Base-by-base conservation (phyloP, 1,284 basidiomycete genomes). In the Xerocomus minutiporus region DNA sequence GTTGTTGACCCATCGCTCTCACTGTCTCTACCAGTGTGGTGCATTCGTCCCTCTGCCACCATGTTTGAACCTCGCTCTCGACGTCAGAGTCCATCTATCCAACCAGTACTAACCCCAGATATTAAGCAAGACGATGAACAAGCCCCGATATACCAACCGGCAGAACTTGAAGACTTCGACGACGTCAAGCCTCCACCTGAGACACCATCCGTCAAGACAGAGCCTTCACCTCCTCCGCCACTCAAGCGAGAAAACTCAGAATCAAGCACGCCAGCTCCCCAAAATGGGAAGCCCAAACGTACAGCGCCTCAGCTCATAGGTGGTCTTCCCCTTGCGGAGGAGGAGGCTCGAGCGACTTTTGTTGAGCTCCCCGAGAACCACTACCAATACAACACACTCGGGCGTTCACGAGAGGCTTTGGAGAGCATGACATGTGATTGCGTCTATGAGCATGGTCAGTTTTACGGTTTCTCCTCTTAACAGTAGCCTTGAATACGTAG, bases 381-480 rank as follows among this genome's bases (percentile, higher is more conserved):
- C 61, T 97, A 98, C 68, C 91, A 96, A 75, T 88, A 87, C 71
- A 87, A 88, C 66, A 82, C 86, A 39, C 75, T 99, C 50, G 97
- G 97, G 11, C 80, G 84, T 61, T 92, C 89, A 44, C 84, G 88
- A 66, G 93, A 95, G 71, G 83, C 88, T 53, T 80, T 91, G 63
- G 94, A 97, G 74, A 88, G 91, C 71, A 93, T 93, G 87, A 84
- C 86, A 40, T 97, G 94, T 75, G 94, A 97, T 68, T 97, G 94
- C 73, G 73, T 75, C 52, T 93, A 85, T 70, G 83, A 88, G 55
- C 81, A 80, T 68, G 86, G 93, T 96, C 71, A 78, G 88, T 66
- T 43, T 51, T 35, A 48, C 9, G 50, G 40, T 57, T 54, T 25
- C 50, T 58, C 53, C 26, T 70, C 54, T 31, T 70, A 60, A 53